phyloP scores from a whole-genome alignment of 306 rosid genomes.

The Carpinus fangiana region DNA sequence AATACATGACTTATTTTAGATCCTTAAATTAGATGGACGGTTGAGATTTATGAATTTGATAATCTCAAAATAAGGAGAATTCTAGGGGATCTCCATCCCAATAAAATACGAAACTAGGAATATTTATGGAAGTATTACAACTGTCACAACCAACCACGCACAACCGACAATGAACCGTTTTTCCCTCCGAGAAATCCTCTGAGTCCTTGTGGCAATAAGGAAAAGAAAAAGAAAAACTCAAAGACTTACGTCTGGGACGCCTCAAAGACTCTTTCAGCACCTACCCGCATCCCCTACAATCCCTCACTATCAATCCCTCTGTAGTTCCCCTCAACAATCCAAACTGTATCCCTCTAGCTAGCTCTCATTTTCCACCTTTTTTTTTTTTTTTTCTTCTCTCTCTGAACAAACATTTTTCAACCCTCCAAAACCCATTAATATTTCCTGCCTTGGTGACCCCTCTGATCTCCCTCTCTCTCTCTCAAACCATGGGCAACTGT shows the following conservation, averaged over 20 bases:
- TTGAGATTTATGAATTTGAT: too few relatives aligned
- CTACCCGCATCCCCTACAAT: conserved; percentile 41
- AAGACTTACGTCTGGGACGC: conserved; percentile 13
- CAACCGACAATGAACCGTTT: neutral
- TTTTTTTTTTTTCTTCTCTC: conserved; percentile 11
- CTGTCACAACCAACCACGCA: neutral
- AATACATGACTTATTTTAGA: too few relatives aligned
- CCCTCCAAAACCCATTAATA: conserved; percentile 40
- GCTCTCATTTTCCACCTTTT: conserved; percentile 29
- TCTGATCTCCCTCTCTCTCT: conserved; percentile 9
- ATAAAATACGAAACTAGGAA: neutral
- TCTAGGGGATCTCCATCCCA: too few relatives aligned
- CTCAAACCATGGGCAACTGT: conserved; percentile 83
- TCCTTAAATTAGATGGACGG: too few relatives aligned
- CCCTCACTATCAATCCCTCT: conserved; percentile 62
- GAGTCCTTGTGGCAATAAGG: conserved; percentile 26
- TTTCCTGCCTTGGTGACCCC: conserved; percentile 33
- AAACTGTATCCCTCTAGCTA: conserved; percentile 32
- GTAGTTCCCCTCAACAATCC: conserved; percentile 43
- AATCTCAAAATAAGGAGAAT: too few relatives aligned
- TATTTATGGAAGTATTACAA: neutral
- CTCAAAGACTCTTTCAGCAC: conserved; percentile 41
- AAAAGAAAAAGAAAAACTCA: neutral
- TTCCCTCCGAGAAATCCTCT: conserved; percentile 40
- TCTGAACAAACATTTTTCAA: conserved; percentile 35